Conservation (phyloP, 176 grass and related monocot genomes). For the Carex cristatella region DNA sequence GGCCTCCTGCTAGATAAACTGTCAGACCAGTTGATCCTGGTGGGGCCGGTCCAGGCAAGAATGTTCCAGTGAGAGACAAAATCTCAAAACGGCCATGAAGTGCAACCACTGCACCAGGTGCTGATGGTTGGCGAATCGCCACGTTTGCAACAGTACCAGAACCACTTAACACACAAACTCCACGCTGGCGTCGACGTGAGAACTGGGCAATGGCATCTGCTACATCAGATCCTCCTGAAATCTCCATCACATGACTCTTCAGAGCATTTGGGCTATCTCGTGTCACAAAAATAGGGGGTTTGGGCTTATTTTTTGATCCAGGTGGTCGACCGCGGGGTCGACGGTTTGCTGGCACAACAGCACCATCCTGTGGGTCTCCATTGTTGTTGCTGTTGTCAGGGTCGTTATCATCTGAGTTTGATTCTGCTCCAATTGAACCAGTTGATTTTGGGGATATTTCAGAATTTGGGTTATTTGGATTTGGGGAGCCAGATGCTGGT, state of each 20-base stretch:
- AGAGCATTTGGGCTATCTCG: constrained; percentile 78
- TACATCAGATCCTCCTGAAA: constrained; percentile 62
- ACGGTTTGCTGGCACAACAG: constrained; percentile 49
- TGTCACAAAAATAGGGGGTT: constrained; percentile 80
- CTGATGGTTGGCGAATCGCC: constrained; percentile 57
- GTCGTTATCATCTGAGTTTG: constrained; percentile 30
- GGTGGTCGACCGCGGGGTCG: constrained; percentile 60
- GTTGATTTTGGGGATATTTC: constrained; percentile 36
- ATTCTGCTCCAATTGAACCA: constrained; percentile 28
- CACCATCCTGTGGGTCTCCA: constrained; percentile 53
- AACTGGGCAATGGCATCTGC: constrained; percentile 81
- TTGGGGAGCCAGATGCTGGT: constrained; percentile 27
- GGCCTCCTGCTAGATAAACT: constrained; percentile 64
- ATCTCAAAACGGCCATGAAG: constrained; percentile 80
- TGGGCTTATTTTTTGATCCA: constrained; percentile 86
- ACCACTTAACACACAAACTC: constrained; percentile 79
- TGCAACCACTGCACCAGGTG: constrained; percentile 48
- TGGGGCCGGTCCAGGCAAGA: constrained; percentile 66
- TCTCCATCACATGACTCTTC: constrained; percentile 80
- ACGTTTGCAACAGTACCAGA: constrained; percentile 59
- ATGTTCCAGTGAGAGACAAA: constrained; percentile 67
- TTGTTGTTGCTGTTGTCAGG: constrained; percentile 34
- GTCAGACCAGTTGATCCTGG: constrained; percentile 70
- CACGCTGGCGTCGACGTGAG: constrained; percentile 59
- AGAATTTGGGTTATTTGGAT: constrained; percentile 13